Conservation (phyloP, 2,329 filamentous ascomycete species). For the Exserohilum rostratum region DNA sequence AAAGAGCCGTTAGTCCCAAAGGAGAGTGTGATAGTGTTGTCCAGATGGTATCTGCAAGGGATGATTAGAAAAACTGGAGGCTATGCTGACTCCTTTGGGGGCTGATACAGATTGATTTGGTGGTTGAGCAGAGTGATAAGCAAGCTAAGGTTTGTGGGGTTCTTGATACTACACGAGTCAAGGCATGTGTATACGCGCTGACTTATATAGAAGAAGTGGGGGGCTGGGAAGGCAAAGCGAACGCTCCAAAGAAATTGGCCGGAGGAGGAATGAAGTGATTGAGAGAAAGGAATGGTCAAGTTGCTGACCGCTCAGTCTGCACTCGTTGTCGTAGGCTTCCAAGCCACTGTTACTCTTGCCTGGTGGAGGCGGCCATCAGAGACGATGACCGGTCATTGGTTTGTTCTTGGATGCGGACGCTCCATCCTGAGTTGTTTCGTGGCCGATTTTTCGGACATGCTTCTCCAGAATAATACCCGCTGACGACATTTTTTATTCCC, state of each 20-base stretch:
- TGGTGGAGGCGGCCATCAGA: conserved; percentile 18
- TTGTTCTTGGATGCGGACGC: background rate
- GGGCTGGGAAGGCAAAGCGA: conserved; percentile 12
- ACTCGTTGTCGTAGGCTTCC: conserved; percentile 24
- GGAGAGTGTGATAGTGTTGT: background rate
- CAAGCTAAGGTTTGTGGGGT: conserved; percentile 1
- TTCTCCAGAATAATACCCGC: background rate
- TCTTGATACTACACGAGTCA: background rate
- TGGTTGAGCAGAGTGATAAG: background rate
- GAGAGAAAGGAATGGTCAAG: conserved; percentile 11
- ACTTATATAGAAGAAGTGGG: conserved; percentile 23
- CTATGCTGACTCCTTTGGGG: background rate
- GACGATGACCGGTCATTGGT: conserved; percentile 13
- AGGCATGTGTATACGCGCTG: background rate
- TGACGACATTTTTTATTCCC: background rate
- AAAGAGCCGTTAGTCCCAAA: background rate
- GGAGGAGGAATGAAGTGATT: background rate
- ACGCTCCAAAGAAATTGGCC: background rate
- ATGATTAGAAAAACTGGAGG: conserved; percentile 1
- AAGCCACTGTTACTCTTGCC: conserved; percentile 38
- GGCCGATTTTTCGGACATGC: background rate
- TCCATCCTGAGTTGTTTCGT: conserved; percentile 1
- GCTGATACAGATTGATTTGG: background rate
- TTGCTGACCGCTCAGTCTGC: conserved; percentile 25
- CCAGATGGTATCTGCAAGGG: conserved; percentile 4